These are phyloP conservation scores for Cubamyces sp. DNA, from an alignment of 768 basidiomycete genomes.

Conservation along the genomic window DNA sequence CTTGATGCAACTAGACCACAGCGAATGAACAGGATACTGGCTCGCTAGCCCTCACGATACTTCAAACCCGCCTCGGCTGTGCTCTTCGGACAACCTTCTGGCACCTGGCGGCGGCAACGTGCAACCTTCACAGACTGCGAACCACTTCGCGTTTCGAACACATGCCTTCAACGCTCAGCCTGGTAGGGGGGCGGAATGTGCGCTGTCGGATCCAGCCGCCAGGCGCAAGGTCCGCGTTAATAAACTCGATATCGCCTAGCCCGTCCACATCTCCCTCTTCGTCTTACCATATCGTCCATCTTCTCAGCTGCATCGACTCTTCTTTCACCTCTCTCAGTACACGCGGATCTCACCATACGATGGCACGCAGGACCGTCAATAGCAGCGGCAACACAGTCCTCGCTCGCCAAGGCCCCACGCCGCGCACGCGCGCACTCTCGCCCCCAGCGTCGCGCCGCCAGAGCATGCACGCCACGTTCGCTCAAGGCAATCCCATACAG, in stretches of 20 bases:
- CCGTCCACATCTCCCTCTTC: slow-evolving; percentile 7
- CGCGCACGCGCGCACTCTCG: slow-evolving; percentile 30
- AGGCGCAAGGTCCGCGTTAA: slow-evolving; percentile 17
- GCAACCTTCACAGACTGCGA: slow-evolving; percentile 4
- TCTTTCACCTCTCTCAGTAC: slow-evolving; percentile 8
- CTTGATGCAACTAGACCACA: no score
- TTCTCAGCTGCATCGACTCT: slow-evolving; percentile 7
- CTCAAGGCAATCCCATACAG: slow-evolving; percentile 30
- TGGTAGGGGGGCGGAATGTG: slow-evolving; percentile 6
- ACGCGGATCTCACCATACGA: slow-evolving; percentile 16
- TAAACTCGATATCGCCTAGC: slow-evolving; percentile 23
- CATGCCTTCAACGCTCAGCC: slow-evolving; percentile 12
- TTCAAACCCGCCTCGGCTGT: neutral
- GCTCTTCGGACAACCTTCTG: neutral
- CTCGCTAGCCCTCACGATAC: no score
- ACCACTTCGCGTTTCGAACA: slow-evolving; percentile 11
- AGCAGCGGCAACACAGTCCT: slow-evolving; percentile 21
- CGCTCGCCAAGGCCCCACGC: slow-evolving; percentile 24
- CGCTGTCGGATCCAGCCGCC: slow-evolving; percentile 16
- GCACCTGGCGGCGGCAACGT: slow-evolving; percentile 20
- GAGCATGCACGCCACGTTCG: slow-evolving; percentile 32
- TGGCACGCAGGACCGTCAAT: slow-evolving; percentile 29
- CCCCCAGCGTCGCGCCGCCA: slow-evolving; percentile 35
- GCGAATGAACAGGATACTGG: no score
- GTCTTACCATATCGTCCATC: slow-evolving; percentile 23